Conservation (phyloP, 768 basidiomycete species). For the Boletellus emodensis region DNA sequence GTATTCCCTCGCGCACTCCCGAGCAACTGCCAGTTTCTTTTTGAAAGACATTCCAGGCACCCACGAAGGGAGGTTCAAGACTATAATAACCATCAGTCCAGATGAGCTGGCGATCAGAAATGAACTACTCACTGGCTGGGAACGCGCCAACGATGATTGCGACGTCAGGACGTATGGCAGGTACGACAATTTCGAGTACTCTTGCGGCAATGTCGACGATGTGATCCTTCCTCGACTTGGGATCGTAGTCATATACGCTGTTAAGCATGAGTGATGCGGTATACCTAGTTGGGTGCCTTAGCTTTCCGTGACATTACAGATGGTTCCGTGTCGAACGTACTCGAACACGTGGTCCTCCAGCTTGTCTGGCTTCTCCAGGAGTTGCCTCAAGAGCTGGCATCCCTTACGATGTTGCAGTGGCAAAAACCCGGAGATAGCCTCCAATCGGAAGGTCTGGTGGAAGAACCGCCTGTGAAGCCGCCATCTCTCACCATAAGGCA, state of each 20-base stretch:
- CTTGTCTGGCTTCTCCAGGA: constrained; percentile 30
- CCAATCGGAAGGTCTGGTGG: constrained; percentile 16
- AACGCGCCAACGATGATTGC: constrained; percentile 2
- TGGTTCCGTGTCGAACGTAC: constrained; percentile 5
- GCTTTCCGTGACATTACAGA: background rate
- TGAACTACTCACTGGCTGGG: constrained; percentile 3
- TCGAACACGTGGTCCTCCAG: constrained; percentile 30
- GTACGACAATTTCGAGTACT: background rate
- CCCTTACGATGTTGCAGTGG: constrained; percentile 22
- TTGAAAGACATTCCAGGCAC: constrained; percentile 10
- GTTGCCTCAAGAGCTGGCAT: constrained; percentile 27
- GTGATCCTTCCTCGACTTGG: constrained; percentile 1
- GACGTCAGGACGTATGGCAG: constrained; percentile 4
- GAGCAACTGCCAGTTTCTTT: background rate
- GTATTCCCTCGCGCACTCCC: background rate
- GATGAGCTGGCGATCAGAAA: background rate
- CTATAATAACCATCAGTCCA: background rate
- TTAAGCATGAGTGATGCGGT: constrained; percentile 4
- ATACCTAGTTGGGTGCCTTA: background rate
- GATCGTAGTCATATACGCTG: constrained; percentile 11
- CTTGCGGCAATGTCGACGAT: constrained; percentile 1
- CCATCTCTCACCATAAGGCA: constrained; percentile 29
- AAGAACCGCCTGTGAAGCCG: constrained; percentile 25
- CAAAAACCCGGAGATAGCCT: constrained; percentile 18
- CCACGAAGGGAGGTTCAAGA: constrained; percentile 14